A percentile compares a stretch with the other conserved stretches of the same genome.
Evolutionary conservation across 2,329 filamentous ascomycete species (phyloP).

Genomic region (Fusarium chlamydosporum): DNA sequence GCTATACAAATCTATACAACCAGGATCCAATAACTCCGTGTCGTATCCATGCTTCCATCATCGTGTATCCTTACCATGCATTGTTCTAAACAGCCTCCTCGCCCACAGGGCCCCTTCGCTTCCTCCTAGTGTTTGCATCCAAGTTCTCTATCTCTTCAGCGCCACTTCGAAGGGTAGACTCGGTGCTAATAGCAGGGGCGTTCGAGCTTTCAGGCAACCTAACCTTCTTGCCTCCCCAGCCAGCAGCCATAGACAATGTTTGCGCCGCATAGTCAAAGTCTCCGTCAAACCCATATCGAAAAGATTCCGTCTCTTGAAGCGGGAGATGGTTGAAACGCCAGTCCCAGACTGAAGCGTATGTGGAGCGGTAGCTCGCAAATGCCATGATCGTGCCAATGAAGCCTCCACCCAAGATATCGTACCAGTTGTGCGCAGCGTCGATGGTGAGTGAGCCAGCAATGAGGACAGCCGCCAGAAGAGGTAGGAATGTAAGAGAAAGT

Average conservation of each 20-base stretch:
- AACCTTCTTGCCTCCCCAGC: slow-evolving; percentile 49
- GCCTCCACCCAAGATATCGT: slow-evolving; percentile 75
- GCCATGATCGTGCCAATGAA: slow-evolving; percentile 74
- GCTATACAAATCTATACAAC: not conserved
- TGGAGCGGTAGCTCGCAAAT: slow-evolving; percentile 73
- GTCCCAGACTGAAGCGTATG: slow-evolving; percentile 78
- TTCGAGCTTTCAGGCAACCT: slow-evolving; percentile 30
- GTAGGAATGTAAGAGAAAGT: slow-evolving; percentile 68
- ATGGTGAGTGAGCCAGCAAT: slow-evolving; percentile 74
- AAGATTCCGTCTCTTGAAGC: slow-evolving; percentile 60
- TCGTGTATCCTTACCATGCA: not conserved
- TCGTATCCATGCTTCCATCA: not conserved
- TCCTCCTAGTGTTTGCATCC: slow-evolving; percentile 38
- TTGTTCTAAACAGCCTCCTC: slow-evolving; percentile 38
- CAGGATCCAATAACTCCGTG: not conserved
- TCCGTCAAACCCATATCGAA: slow-evolving; percentile 46
- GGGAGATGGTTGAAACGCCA: slow-evolving; percentile 78
- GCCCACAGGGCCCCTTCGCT: slow-evolving; percentile 31
- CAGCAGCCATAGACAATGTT: slow-evolving; percentile 47
- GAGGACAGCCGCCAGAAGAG: slow-evolving; percentile 71
- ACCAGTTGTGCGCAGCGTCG: slow-evolving; percentile 77
- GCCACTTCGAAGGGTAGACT: slow-evolving; percentile 37
- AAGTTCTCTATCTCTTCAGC: slow-evolving; percentile 37
- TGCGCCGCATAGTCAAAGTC: slow-evolving; percentile 39
- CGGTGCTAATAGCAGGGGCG: slow-evolving; percentile 19